phyloP scores from a whole-genome alignment of 139 green algal species.

The Desmodesmus armatus region DNA sequence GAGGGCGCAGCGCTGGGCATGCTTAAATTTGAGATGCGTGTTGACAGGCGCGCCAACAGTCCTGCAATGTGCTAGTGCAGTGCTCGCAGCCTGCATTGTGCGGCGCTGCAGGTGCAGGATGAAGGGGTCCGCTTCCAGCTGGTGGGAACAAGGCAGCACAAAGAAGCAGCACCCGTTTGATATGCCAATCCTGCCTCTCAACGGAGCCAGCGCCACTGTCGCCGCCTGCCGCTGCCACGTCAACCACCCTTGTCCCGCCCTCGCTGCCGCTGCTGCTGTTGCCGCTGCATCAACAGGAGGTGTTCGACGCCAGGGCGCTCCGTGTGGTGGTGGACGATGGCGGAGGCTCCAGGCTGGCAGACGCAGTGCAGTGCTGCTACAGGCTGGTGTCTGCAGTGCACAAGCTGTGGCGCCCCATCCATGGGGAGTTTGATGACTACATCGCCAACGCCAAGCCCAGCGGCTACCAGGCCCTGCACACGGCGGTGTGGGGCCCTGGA shows the following conservation, averaged over 20 bases:
- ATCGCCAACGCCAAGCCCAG: constrained; percentile 87
- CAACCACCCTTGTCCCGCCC: no score
- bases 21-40: constrained; percentile 8
- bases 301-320: constrained; percentile 92
- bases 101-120: no score
- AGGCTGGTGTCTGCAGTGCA: constrained; percentile 83
- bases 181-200: no score
- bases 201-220: no score
- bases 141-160: no score
- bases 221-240: no score
- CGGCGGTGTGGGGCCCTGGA: constrained; percentile 74
- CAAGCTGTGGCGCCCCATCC: constrained; percentile 84
- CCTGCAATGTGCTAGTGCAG: no score
- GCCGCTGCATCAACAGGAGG: constrained; percentile 65
- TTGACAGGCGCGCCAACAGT: no score
- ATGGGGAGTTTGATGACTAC: constrained; percentile 90
- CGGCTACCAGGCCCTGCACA: constrained; percentile 93
- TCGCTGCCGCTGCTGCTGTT: not conserved
- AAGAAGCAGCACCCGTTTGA: no score
- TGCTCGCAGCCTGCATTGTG: no score
- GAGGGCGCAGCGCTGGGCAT: not conserved
- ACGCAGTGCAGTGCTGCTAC: constrained; percentile 86
- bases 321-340: constrained; percentile 91
- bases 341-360: constrained; percentile 52
- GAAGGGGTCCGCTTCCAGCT: no score